A percentile compares a stretch with the other conserved stretches of the same genome.
Conservation (phyloP, 805 yeast species). For the Pichia manshurica region DNA sequence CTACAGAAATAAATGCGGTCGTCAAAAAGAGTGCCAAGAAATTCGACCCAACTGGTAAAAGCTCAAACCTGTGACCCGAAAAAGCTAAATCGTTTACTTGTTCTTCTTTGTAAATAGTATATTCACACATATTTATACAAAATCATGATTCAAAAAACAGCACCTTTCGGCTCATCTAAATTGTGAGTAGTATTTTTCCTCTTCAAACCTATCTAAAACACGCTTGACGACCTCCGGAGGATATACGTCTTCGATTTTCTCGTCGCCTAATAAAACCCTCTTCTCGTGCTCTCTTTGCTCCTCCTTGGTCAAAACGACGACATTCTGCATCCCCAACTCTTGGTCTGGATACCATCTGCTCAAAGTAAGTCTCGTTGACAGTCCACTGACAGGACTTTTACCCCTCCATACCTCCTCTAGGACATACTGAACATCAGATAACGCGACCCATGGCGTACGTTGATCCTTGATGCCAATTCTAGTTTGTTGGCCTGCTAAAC, state of each 20-base stretch:
- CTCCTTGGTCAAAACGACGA: conserved; percentile 82
- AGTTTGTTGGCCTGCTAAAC: conserved; percentile 81
- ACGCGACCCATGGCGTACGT: conserved; percentile 60
- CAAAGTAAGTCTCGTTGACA: conserved; percentile 70
- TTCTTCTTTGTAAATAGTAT: no score
- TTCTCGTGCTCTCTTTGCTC: conserved; percentile 80
- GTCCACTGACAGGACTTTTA: conserved; percentile 81
- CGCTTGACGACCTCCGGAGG: conserved; percentile 48
- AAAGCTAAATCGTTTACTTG: no score
- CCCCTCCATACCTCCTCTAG: conserved; percentile 92
- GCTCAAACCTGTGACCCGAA: not conserved
- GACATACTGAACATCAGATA: conserved; percentile 71
- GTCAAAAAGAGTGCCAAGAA: conserved; percentile 12
- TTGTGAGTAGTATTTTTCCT: conserved; percentile 67
- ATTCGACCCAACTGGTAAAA: conserved; percentile 35
- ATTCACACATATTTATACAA: no score
- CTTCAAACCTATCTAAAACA: conserved; percentile 60
- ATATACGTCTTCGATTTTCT: conserved; percentile 58
- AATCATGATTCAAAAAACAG: no score
- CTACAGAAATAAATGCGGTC: conserved; percentile 24
- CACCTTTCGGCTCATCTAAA: conserved; percentile 31
- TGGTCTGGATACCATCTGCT: conserved; percentile 76
- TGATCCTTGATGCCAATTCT: conserved; percentile 70
- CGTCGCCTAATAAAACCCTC: conserved; percentile 65
- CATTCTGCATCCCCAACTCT: conserved; percentile 66